Evolutionary conservation across 2,329 filamentous ascomycete genomes (phyloP), one percentile per base, ranked within the genome.

Genomic region (Endoconidiophora polonica): DNA sequence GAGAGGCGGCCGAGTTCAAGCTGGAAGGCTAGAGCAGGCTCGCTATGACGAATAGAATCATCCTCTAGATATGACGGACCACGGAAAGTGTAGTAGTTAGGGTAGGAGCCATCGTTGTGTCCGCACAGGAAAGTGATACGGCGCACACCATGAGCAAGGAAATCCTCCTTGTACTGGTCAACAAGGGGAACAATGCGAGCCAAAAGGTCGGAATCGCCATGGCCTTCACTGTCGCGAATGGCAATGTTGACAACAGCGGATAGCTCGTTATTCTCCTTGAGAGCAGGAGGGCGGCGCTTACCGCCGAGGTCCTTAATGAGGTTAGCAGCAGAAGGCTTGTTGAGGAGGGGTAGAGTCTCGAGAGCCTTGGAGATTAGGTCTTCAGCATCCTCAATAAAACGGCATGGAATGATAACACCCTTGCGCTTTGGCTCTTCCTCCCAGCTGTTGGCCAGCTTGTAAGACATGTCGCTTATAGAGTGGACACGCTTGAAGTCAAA

Each of bases 41-140:
- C 91, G 56, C 79, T 93, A 72, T 98, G 90, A 70, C 91, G 90
- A 61, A 98, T 96, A 65, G 84, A 94, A 65, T 85, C 79, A 60
- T 98, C 91, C 66, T 98, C 91, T 48, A 78, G 73, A 65, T 94
- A 98, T 47, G 72, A 68, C 24, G 91, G 90, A 4, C 90, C 90
- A 63, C 91, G 83, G 86, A 96, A 98, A 41, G 91, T 98, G 74
- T 85, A 96, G 76, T 98, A 96, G 44, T 86, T 87, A 20, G 90
- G 91, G 65, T 96, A 94, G 12, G 86, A 86, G 50, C 88, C 91
- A 61, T 98, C 86, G 62, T 81, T 86, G 70, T 86, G 86, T 50
- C 91, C 91, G 62, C 88, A 95, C 64, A 96, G 91, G 70, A 98
- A 95, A 46, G 88, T 95, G 51, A 98, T 69, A 57, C 91, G 85